A percentile compares a stretch with the other conserved stretches of the same genome.
These are phyloP conservation scores for Brassica hybrid DNA, from an alignment of 441 rosid species.

Conservation along the genomic window DNA sequence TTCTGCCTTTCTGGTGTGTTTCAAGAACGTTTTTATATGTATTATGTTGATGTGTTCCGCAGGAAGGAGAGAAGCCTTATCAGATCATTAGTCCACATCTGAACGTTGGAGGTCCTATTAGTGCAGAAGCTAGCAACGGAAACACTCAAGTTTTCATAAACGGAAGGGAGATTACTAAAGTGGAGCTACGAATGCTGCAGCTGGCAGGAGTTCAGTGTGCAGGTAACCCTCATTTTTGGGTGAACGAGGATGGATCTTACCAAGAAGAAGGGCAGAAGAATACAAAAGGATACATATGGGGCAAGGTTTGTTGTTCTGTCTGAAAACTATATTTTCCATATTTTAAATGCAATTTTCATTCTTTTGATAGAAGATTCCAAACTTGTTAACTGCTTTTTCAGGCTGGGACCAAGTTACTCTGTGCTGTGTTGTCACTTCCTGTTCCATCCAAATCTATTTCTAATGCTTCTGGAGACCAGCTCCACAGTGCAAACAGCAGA, in stretches of 20 bases:
- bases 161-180: constrained; percentile 88
- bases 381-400: constrained; percentile 43
- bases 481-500: constrained; percentile 56
- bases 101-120: constrained; percentile 70
- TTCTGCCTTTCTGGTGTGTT: not conserved
- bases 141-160: constrained; percentile 83
- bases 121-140: constrained; percentile 80
- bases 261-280: constrained; percentile 95
- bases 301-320: constrained; percentile 63
- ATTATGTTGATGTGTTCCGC: constrained; percentile 50
- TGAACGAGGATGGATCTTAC: constrained; percentile 90
- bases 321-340: constrained; percentile 5
- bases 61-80: constrained; percentile 93
- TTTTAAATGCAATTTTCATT: not conserved
- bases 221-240: constrained; percentile 98
- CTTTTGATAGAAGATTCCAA: constrained; percentile 16
- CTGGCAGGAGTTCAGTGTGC: constrained; percentile 95
- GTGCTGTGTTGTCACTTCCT: constrained; percentile 82
- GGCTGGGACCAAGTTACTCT: constrained; percentile 84
- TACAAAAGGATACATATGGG: constrained; percentile 88
- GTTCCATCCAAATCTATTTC: constrained; percentile 67
- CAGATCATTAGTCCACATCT: constrained; percentile 81
- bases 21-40: too few relatives aligned
- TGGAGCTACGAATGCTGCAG: constrained; percentile 92
- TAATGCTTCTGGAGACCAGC: constrained; percentile 58